Percentiles rank a stretch among this genome's conserved stretches.
Conservation (phyloP, 441 rosid species). For the Adansonia grandidieri region DNA sequence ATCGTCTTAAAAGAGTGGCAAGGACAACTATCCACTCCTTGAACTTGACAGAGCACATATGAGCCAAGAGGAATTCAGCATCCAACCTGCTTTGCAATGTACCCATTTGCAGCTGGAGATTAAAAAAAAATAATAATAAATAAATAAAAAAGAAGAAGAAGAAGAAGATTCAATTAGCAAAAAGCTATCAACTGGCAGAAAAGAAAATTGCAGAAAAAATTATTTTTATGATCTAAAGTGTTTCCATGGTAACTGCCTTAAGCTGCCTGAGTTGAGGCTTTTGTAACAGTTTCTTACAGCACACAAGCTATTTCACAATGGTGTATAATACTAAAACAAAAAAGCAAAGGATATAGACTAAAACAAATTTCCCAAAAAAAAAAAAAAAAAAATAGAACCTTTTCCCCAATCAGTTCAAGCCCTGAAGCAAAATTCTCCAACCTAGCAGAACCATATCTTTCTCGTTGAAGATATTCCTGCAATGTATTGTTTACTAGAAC, state of each 20-base stretch:
- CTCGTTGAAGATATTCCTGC: constrained; percentile 97
- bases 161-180: background rate
- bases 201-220: background rate
- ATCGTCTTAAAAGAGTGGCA: constrained; percentile 87
- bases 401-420: constrained; percentile 85
- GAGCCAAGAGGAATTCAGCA: constrained; percentile 96
- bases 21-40: constrained; percentile 99
- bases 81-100: constrained; percentile 88
- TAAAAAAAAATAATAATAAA: too few species aligned
- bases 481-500: constrained; percentile 28
- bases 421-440: constrained; percentile 93
- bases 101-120: constrained; percentile 89
- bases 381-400: constrained; percentile 46
- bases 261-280: background rate
- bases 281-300: background rate
- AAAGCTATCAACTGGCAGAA: background rate
- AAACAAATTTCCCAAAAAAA: background rate
- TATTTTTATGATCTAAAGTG: constrained; percentile 3
- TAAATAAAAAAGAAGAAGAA: background rate
- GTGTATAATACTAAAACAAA: background rate
- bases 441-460: constrained; percentile 83
- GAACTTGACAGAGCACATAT: constrained; percentile 98
- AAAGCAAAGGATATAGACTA: background rate
- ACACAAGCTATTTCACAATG: background rate
- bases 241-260: background rate